Evolutionary conservation across 73 alveolate species (phyloP).

Genomic region (Uronychia binucleata): DNA sequence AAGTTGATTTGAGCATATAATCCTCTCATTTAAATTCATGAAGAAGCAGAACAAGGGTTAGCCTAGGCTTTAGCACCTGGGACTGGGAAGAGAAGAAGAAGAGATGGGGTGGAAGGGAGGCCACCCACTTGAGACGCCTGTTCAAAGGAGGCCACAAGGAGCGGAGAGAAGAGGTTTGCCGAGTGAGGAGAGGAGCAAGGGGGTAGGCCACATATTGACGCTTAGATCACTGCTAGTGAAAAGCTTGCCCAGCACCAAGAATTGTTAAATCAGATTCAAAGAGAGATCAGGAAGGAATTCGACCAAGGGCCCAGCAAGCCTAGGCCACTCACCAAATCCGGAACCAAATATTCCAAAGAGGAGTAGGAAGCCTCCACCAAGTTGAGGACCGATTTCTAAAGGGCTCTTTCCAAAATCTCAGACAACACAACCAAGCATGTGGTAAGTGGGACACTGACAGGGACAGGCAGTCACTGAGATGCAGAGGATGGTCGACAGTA

Average conservation of each 20-base stretch:
- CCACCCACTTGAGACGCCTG: too few relatives aligned
- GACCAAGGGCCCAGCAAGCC: neutral
- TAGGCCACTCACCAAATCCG: neutral
- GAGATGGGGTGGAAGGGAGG: too few relatives aligned
- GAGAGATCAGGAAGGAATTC: neutral
- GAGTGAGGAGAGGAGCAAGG: too few relatives aligned
- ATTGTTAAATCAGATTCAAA: neutral
- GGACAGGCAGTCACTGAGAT: neutral
- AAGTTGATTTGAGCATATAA: too few relatives aligned
- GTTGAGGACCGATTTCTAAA: neutral
- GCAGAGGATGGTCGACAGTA: neutral
- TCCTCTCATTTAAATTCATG: too few relatives aligned
- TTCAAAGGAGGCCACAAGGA: too few relatives aligned
- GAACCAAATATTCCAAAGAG: neutral
- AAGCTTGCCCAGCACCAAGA: neutral
- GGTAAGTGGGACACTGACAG: neutral
- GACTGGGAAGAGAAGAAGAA: too few relatives aligned
- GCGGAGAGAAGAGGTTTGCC: too few relatives aligned
- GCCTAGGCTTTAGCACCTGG: too few relatives aligned
- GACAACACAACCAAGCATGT: slow-evolving; percentile 18
- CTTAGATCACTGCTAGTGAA: too few relatives aligned
- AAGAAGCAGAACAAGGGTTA: too few relatives aligned
- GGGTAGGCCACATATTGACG: too few relatives aligned
- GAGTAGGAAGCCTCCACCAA: slow-evolving; percentile 7
- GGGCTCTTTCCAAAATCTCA: slow-evolving; percentile 7